Evolutionary conservation across 1,284 basidiomycete genomes (phyloP), one percentile per base, ranked within the genome.

Genomic region (Anthracocystis setariae): DNA sequence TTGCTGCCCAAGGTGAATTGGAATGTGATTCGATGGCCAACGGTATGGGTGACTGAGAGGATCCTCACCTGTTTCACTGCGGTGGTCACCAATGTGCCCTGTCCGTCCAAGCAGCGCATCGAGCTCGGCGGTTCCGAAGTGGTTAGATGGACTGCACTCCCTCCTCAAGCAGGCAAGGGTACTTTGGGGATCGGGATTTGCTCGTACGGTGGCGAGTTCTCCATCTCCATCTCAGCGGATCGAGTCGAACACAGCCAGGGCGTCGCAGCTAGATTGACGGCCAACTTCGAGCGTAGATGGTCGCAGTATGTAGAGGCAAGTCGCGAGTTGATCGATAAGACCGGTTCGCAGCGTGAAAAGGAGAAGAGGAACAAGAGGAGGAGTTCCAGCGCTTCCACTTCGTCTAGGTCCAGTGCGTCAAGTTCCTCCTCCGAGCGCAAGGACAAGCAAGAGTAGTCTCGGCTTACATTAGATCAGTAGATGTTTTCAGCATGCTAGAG

Each of bases 11-110:
- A 55, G 32, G 43, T 46, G 2, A 24, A 17, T 0, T 52, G 42
- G 32, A 72, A 72, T 37, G 20, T 59, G 24, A 21, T 67, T 0
- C 55, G 69, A 8, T 59, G 32, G 18, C 59, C 63, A 0, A 56
- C 59, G 3, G 51, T 55, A 1, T 53, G 49, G 46, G 60, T 61
- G 8, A 52, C 58, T 13, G 63, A 64, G 32, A 32, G 48, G n/a
- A 51, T 60, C 21, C 38, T 78, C n/a, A 60, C 66, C 8, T 68
- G 39, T 3, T 68, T 76, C 32, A 72, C 69, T 1, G 79, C 78
- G 9, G 76, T 82, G 4, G 59, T 81, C 17, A 82, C 80, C 21
- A 82, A 82, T 42, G 80, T 82, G 12, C 80, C 80, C 15, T 80
- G 80, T 18, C 77, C 77, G 1, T 58, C 66, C 17, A 67, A 65